Percentiles rank a stretch among this genome's conserved stretches.
These are phyloP conservation scores for Gamsiella multidivaricata DNA, from an alignment of 192 early-diverging fungal genomes.

Conservation along the genomic window DNA sequence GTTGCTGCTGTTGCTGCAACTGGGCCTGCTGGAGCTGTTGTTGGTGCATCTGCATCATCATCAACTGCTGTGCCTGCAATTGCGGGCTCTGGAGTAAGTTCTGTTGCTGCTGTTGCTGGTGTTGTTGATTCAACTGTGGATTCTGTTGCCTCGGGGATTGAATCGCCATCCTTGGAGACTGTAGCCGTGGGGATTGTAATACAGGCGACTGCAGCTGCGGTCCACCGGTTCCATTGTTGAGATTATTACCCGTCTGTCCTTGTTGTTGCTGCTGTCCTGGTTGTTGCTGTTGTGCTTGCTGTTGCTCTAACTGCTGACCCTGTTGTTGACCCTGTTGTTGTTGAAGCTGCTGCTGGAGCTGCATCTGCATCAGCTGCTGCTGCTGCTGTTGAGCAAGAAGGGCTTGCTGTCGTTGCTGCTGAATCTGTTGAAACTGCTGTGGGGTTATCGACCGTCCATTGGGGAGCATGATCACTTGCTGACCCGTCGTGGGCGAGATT, in stretches of 20 bases:
- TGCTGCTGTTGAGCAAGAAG: slow-evolving; percentile 12
- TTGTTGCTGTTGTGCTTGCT: slow-evolving; percentile 15
- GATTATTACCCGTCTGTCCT: slow-evolving; percentile 7
- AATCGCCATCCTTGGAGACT: slow-evolving; percentile 42
- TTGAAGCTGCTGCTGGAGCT: slow-evolving; percentile 2
- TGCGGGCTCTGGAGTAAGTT: slow-evolving; percentile 42
- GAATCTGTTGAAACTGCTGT: slow-evolving; percentile 32
- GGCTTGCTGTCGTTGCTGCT: slow-evolving; percentile 13
- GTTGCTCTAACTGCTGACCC: slow-evolving; percentile 4
- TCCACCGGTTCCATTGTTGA: slow-evolving; percentile 6
- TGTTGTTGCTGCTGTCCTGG: slow-evolving; percentile 5
- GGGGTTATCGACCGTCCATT: slow-evolving; percentile 22
- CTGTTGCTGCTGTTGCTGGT: slow-evolving; percentile 14
- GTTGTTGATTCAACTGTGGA: slow-evolving; percentile 17
- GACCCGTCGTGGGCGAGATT: slow-evolving; percentile 25
- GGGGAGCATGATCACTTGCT: slow-evolving; percentile 39
- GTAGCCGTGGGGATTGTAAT: slow-evolving; percentile 29
- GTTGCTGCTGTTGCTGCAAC: slow-evolving; percentile 10
- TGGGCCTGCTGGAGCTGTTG: slow-evolving; percentile 15
- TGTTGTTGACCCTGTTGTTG: slow-evolving; percentile 6
- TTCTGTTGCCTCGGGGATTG: slow-evolving; percentile 35
- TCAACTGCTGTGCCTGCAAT: slow-evolving; percentile 29
- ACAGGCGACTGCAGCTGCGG: slow-evolving; percentile 39
- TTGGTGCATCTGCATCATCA: slow-evolving; percentile 16
- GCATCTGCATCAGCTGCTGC: slow-evolving; percentile 8